Evolutionary conservation across 2,329 filamentous ascomycete genomes (phyloP).

Genomic region (Colletotrichum neosansevieriae): DNA sequence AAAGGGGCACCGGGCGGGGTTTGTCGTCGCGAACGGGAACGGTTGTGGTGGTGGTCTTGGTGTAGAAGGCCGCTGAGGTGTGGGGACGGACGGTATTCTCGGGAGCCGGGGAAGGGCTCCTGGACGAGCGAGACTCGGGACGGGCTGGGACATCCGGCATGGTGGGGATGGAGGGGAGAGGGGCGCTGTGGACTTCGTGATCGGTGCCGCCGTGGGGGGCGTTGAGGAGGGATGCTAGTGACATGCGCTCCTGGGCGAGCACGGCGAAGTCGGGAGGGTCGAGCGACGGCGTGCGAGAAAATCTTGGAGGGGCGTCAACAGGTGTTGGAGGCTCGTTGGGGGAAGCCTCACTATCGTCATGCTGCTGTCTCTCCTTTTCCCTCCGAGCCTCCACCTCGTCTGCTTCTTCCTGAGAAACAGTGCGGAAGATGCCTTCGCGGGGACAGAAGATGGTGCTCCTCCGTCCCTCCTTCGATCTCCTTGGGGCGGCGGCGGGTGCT

Average conservation of each 20-base stretch:
- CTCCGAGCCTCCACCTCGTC: slow-evolving; percentile 55
- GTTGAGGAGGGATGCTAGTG: slow-evolving; percentile 71
- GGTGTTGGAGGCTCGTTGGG: slow-evolving; percentile 49
- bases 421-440: slow-evolving; percentile 72
- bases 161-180: slow-evolving; percentile 56
- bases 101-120: slow-evolving; percentile 23
- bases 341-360: slow-evolving; percentile 33
- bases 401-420: slow-evolving; percentile 67
- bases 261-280: slow-evolving; percentile 72
- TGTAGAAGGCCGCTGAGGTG: slow-evolving; percentile 61
- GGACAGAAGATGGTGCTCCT: slow-evolving; percentile 70
- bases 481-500: background rate
- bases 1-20: slow-evolving; percentile 52
- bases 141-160: slow-evolving; percentile 49
- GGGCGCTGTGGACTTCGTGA: slow-evolving; percentile 47
- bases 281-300: slow-evolving; percentile 70
- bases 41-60: slow-evolving; percentile 63
- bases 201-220: slow-evolving; percentile 59
- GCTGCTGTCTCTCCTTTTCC: slow-evolving; percentile 42
- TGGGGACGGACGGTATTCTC: slow-evolving; percentile 53
- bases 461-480: slow-evolving; percentile 54
- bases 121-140: slow-evolving; percentile 18
- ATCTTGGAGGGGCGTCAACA: slow-evolving; percentile 52
- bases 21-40: slow-evolving; percentile 64
- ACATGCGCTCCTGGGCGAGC: slow-evolving; percentile 65